Percentiles rank a stretch among this genome's conserved stretches.
Conservation (phyloP, 129 eudicot species). For the Scalesia atractyloides region DNA sequence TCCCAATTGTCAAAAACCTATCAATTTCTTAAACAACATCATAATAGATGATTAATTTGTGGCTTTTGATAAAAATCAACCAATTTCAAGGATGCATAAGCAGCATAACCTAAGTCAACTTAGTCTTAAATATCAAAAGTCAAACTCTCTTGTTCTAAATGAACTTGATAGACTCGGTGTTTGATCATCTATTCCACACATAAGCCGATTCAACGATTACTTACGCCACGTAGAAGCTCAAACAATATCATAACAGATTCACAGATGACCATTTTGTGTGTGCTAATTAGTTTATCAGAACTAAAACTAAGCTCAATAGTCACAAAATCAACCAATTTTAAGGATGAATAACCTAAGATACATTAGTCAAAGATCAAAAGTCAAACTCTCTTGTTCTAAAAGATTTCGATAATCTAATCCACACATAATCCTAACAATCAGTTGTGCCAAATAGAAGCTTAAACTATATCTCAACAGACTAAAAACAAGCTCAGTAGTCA, state of each 20-base stretch:
- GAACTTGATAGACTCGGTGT: not conserved
- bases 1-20: not conserved
- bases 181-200: not conserved
- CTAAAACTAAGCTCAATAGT: not conserved
- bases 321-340: not conserved
- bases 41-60: too few species aligned
- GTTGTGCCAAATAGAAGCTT: too few species aligned
- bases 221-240: not conserved
- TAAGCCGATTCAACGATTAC: slow-evolving; percentile 2
- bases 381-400: slow-evolving; percentile 1
- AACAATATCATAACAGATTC: not conserved
- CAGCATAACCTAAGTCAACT: slow-evolving; percentile 2
- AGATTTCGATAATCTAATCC: not conserved
- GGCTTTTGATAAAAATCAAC: too few species aligned
- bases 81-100: not conserved
- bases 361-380: too few species aligned
- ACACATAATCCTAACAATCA: too few species aligned
- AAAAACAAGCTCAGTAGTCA: too few species aligned
- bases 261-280: not conserved
- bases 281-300: not conserved
- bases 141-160: slow-evolving; percentile 2
- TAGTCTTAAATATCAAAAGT: slow-evolving; percentile 1
- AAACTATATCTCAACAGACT: too few species aligned
- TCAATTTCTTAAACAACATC: too few species aligned
- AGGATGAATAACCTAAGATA: too few species aligned